Evolutionary conservation across 805 yeast genomes (phyloP).

Genomic region (Ogataea naganishii): DNA sequence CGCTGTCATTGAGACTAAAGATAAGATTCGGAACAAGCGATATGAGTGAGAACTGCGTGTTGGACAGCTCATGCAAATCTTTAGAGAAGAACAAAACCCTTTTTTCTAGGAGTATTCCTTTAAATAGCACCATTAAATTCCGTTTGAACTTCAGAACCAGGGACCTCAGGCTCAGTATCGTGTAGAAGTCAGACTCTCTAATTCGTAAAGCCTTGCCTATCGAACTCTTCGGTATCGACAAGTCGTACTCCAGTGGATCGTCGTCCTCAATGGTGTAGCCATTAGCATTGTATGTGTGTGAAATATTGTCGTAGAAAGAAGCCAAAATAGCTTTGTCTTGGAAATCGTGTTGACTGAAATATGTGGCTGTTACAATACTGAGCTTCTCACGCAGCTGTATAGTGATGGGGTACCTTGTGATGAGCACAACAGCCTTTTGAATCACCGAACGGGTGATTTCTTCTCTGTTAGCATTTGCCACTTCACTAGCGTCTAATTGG

Average conservation of each 20-base stretch:
- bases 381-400: constrained; percentile 84
- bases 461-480: constrained; percentile 34
- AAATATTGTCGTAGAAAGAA: constrained; percentile 60
- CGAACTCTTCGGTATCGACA: constrained; percentile 5
- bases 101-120: constrained; percentile 70
- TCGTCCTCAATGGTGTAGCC: constrained; percentile 21
- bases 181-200: constrained; percentile 52
- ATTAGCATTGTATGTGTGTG: constrained; percentile 28
- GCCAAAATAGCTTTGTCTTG: constrained; percentile 60
- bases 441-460: constrained; percentile 81
- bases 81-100: constrained; percentile 69
- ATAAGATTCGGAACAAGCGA: constrained; percentile 78
- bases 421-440: constrained; percentile 83
- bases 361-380: constrained; percentile 80
- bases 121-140: constrained; percentile 58
- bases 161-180: constrained; percentile 67
- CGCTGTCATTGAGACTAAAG: constrained; percentile 63
- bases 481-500: constrained; percentile 59
- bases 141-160: constrained; percentile 50
- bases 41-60: constrained; percentile 73
- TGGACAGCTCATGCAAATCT: constrained; percentile 72
- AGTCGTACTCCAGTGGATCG: constrained; percentile 17
- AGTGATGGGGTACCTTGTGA: constrained; percentile 75
- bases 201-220: constrained; percentile 12
- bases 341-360: constrained; percentile 74